Evolutionary conservation across 2,329 filamentous ascomycete species (phyloP), one percentile per base, ranked within the genome.

Genomic region (Fusarium transvaalense): DNA sequence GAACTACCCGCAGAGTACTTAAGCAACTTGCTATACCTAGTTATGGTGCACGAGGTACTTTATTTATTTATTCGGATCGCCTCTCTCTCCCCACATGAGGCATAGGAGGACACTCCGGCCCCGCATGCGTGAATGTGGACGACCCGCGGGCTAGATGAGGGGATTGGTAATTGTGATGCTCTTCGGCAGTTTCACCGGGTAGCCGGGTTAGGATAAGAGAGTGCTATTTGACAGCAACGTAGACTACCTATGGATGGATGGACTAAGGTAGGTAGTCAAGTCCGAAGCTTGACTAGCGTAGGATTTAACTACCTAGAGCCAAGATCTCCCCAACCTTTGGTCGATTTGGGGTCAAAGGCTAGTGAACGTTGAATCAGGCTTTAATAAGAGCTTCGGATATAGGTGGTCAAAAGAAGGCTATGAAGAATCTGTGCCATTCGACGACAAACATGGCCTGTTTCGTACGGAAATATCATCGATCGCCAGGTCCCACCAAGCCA

Each of bases 141-240:
- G 61, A 53, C 41, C 61, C 61, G 54, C 54, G 61, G 61, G 47
- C 47, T 54, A 32, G 53, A 42, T 42, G 61, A 48, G 61, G 71
- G 34, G 63, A 70, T 62, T 43, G 54, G 60, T 46, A 47, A 57
- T 55, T 27, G 37, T 53, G 56, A 48, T 69, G 43, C 51, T 60
- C 21, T 54, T 64, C 61, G 61, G 61, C 61, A 64, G 54, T 64
- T 64, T 41, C n/a, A 54, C 46, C 61, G 61, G 61, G 46, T 65
- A 23, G 53, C 54, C 61, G 61, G 61, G 41, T 61, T 59, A 34
- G 54, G 32, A 38, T 48, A 42, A 35, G n/a, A 65, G 35, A 53
- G 41, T 42, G 39, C 35, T 23, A 45, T 60, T 47, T 60, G 61
- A 38, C 39, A 23, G 53, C 27, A 32, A 55, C 37, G 34, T 23